Base-by-base conservation (phyloP, 345 rosid genomes). In the Rhizophora mangle region DNA sequence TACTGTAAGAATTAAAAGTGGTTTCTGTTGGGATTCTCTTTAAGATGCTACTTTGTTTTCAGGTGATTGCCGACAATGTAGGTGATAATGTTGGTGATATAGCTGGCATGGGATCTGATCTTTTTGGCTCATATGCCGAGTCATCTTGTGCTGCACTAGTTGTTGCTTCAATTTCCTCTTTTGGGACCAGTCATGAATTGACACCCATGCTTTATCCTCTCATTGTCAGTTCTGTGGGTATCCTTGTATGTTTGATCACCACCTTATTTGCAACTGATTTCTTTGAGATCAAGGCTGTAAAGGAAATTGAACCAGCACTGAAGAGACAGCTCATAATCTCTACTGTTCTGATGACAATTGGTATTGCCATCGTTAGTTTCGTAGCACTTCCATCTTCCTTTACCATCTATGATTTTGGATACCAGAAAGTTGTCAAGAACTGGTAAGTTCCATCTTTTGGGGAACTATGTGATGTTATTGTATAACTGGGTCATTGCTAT, bases 21-120 rank as follows among this genome's bases (percentile, higher is more conserved):
- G 24, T 56, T 76, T 51, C 16, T 62, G 61, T 53, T 29, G 54
- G 6, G 27, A 3, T 22, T 55, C 6, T 22, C 26, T 63, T 8
- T 75, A 20, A 70, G 36, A 74, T 74, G 60, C 36, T 71, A 67
- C 47, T 55, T n/a, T 39, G 5, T 72, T 52, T 76, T 26, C 83
- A 89, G 96, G 96, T 89, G 78, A 89, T 89, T 78, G 96, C 92
- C 37, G 96, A 89, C 74, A 89, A 89, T 75, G 96, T 89, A 15
- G 96, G 92, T 73, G 96, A 89, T 29, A 89, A 89, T 76, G 92
- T 89, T 64, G 96, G 92, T 20, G 96, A 89, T 68, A 89, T 89
- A 7, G 96, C 96, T 67, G 92, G 92, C 52, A 89, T 89, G 94
- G 91, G 94, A 74, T 89, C 91, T 10, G 94, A 86, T 79, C 87